Conservation (phyloP, 306 rosid genomes). For the Lathyrus aphaca region DNA sequence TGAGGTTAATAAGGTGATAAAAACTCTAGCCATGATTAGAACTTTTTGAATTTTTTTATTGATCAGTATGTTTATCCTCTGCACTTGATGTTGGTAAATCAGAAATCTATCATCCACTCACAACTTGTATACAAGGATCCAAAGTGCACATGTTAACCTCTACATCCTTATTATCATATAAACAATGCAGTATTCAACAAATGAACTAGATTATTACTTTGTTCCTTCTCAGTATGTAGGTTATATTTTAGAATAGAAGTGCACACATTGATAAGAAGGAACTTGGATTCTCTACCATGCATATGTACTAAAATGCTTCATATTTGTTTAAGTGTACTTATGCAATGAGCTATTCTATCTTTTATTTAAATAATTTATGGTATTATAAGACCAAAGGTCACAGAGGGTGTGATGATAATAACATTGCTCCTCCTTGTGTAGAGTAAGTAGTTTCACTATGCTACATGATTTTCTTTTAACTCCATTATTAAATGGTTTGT, state of each 20-base stretch:
- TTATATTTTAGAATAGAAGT: too few species aligned
- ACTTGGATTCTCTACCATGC: too few species aligned
- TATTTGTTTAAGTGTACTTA: too few species aligned
- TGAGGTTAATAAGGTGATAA: constrained; percentile 84
- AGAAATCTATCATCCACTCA: constrained; percentile 80
- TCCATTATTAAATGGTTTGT: neutral
- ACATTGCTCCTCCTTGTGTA: constrained; percentile 81
- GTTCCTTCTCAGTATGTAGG: too few species aligned
- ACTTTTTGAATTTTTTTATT: constrained; percentile 30
- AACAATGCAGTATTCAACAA: too few species aligned
- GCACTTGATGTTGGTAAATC: constrained; percentile 86
- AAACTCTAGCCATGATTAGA: constrained; percentile 20
- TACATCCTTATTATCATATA: constrained; percentile 14
- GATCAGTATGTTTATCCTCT: too few species aligned
- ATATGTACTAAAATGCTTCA: too few species aligned
- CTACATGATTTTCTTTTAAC: constrained; percentile 17
- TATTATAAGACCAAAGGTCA: constrained; percentile 72
- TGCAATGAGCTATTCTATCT: too few species aligned
- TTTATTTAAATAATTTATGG: too few species aligned
- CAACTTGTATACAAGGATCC: constrained; percentile 62
- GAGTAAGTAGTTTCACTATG: constrained; percentile 58
- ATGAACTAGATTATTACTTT: too few species aligned
- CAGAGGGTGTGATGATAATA: constrained; percentile 68
- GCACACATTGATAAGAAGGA: too few species aligned
- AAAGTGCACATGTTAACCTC: constrained; percentile 80